phyloP scores from a whole-genome alignment of 2,329 filamentous ascomycete species.

The Karstenula rhodostoma region DNA sequence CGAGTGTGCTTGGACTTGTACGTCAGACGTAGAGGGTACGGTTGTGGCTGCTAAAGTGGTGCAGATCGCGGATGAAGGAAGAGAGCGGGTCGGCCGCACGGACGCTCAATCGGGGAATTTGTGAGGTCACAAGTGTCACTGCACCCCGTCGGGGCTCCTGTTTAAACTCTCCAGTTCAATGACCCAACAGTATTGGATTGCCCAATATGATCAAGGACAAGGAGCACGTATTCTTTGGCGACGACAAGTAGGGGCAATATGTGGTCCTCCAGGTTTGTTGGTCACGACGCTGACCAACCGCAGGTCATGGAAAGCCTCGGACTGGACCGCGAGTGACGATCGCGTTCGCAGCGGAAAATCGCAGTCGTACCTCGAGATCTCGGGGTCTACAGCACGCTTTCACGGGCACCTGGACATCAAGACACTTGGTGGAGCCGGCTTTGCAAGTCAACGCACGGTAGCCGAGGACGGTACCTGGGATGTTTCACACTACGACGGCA shows the following conservation, averaged over 20 bases:
- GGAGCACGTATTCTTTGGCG: constrained; percentile 40
- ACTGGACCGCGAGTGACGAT: constrained; percentile 78
- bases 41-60: neutral
- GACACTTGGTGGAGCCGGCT: constrained; percentile 80
- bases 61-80: neutral
- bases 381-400: constrained; percentile 60
- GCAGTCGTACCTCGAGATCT: constrained; percentile 60
- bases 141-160: neutral
- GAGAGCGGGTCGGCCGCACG: constrained; percentile 6
- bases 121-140: constrained; percentile 13
- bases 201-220: constrained; percentile 29
- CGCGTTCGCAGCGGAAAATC: constrained; percentile 78
- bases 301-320: constrained; percentile 66
- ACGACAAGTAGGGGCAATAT: constrained; percentile 30
- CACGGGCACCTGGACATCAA: constrained; percentile 75
- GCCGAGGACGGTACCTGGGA: constrained; percentile 67
- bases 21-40: neutral
- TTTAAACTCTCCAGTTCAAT: neutral
- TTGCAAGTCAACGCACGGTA: constrained; percentile 78
- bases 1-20: neutral
- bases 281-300: constrained; percentile 12
- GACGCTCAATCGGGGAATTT: constrained; percentile 8
- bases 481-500: constrained; percentile 68
- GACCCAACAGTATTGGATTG: neutral
- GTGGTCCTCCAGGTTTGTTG: neutral